A percentile compares a stretch with the other conserved stretches of the same genome.
Evolutionary conservation across 2,329 filamentous ascomycete species (phyloP).

Genomic region (Talaromyces islandicus): DNA sequence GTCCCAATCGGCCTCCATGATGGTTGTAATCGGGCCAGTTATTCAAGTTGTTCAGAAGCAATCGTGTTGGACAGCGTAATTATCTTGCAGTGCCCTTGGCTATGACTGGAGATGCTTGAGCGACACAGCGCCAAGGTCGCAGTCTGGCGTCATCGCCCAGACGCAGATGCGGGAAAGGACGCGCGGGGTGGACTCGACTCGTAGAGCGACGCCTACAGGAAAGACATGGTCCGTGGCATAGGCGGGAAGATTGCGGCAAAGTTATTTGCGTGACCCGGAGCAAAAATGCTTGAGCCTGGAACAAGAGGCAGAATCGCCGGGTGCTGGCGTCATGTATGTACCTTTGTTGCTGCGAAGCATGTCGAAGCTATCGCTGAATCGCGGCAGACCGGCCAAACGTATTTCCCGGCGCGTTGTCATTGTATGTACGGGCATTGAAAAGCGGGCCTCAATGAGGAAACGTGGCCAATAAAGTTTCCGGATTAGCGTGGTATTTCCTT

Average conservation of each 20-base stretch:
- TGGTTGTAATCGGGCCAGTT: not conserved
- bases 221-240: not conserved
- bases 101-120: not conserved
- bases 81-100: not conserved
- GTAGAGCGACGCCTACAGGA: not conserved
- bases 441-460: no score
- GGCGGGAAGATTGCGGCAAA: not conserved
- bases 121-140: constrained; percentile 2
- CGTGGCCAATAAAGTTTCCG: no score
- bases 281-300: not conserved
- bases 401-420: not conserved
- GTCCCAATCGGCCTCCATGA: constrained; percentile 45
- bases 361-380: not conserved
- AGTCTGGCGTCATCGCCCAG: constrained; percentile 10
- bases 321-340: not conserved
- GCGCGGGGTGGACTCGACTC: constrained; percentile 3
- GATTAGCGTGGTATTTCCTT: no score
- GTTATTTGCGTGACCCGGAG: not conserved
- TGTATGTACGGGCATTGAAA: no score
- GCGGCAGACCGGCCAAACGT: not conserved
- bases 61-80: not conserved
- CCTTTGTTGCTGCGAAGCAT: not conserved
- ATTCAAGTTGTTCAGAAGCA: constrained; percentile 10
- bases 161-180: constrained; percentile 6
- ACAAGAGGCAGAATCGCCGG: not conserved